Evolutionary conservation across 2,329 filamentous ascomycete genomes (phyloP).

Genomic region (Alternaria dauci): DNA sequence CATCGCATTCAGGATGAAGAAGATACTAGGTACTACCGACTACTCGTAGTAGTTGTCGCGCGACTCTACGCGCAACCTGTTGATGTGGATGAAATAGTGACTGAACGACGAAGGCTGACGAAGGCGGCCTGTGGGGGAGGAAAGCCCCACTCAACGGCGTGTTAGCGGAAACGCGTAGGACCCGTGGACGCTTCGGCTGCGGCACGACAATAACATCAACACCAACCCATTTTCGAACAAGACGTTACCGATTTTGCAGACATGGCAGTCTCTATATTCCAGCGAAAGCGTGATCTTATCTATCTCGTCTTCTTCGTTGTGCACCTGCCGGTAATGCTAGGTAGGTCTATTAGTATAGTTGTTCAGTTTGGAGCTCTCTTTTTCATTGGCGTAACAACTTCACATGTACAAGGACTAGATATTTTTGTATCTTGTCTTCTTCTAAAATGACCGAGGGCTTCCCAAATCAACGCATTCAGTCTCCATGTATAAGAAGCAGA

Average conservation of each 20-base stretch:
- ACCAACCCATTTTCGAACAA: constrained; percentile 1
- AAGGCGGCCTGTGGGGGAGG: background rate
- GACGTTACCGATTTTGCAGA: background rate
- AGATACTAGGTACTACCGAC: background rate
- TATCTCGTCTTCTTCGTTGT: constrained; percentile 69
- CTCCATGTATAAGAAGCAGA: background rate
- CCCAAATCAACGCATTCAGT: background rate
- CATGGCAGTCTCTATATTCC: constrained; percentile 43
- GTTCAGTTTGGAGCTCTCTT: background rate
- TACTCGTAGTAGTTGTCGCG: background rate
- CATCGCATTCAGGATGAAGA: background rate
- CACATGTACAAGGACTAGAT: background rate
- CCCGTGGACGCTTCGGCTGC: background rate
- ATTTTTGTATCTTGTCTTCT: background rate
- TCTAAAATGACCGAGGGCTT: background rate
- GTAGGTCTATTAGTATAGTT: constrained; percentile 48
- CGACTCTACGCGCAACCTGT: background rate
- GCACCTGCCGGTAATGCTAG: constrained; percentile 68
- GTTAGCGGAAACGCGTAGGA: constrained; percentile 1
- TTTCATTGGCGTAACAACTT: background rate
- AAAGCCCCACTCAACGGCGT: background rate
- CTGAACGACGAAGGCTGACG: background rate
- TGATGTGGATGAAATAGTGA: background rate
- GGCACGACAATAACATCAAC: constrained; percentile 3
- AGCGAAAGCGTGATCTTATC: constrained; percentile 55